phyloP scores from a whole-genome alignment of 2,329 filamentous ascomycete genomes.

The Xylaria digitata region DNA sequence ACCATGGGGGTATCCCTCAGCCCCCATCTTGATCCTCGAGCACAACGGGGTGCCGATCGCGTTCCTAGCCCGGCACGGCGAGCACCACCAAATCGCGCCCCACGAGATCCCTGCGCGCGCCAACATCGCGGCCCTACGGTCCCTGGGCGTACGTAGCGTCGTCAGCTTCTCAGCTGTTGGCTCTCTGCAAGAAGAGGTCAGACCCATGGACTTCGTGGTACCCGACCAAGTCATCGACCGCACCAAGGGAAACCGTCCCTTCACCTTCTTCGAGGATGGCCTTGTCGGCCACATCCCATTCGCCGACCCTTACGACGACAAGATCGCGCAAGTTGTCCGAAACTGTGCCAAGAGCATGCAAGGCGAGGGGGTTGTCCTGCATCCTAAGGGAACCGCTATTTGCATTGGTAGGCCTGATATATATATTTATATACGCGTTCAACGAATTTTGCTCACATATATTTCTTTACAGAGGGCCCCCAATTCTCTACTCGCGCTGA shows the following conservation, averaged over 20 bases:
- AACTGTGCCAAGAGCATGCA: conserved; percentile 79
- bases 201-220: conserved; percentile 95
- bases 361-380: conserved; percentile 85
- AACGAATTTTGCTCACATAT: conserved; percentile 2
- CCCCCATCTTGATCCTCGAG: conserved; percentile 85
- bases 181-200: conserved; percentile 89
- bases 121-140: conserved; percentile 97
- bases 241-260: conserved; percentile 92
- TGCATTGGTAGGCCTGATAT: conserved; percentile 78
- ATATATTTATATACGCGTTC: conserved; percentile 19
- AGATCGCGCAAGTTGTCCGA: conserved; percentile 80
- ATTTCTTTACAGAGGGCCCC: conserved; percentile 77
- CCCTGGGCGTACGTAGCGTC: conserved; percentile 87
- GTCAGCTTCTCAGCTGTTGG: conserved; percentile 97
- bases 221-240: conserved; percentile 98
- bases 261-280: conserved; percentile 94
- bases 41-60: conserved; percentile 86
- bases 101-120: conserved; percentile 95
- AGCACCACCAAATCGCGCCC: conserved; percentile 88
- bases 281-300: conserved; percentile 95
- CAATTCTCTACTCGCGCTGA: conserved; percentile 97
- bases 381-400: conserved; percentile 85
- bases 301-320: conserved; percentile 90
- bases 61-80: conserved; percentile 92
- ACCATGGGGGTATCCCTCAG: conserved; percentile 86